phyloP scores from a whole-genome alignment of 2,329 filamentous ascomycete genomes.

The Aureobasidium sp. region DNA sequence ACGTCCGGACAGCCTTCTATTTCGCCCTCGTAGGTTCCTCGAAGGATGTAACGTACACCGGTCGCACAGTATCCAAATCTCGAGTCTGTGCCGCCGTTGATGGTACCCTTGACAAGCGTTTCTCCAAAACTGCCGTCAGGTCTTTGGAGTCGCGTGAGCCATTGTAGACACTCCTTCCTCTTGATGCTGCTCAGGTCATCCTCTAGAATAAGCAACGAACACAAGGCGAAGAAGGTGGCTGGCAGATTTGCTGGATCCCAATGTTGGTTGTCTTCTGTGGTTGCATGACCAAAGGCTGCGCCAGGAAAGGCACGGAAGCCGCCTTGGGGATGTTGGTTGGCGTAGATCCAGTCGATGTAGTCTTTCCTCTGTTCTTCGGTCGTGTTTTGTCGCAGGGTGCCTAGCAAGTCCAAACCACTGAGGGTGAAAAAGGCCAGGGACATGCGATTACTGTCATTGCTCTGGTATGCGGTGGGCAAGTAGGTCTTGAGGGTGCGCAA shows the following conservation, averaged over 20 bases:
- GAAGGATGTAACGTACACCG: slow-evolving; percentile 83
- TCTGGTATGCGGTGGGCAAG: slow-evolving; percentile 80
- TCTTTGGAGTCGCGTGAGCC: slow-evolving; percentile 82
- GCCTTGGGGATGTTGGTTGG: slow-evolving; percentile 84
- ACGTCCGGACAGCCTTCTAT: slow-evolving; percentile 74
- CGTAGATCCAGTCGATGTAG: slow-evolving; percentile 81
- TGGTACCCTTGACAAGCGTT: slow-evolving; percentile 64
- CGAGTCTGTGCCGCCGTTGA: slow-evolving; percentile 87
- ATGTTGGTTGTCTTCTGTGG: slow-evolving; percentile 56
- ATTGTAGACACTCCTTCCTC: slow-evolving; percentile 71
- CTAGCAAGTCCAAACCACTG: slow-evolving; percentile 85
- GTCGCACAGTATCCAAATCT: slow-evolving; percentile 90
- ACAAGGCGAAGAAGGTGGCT: slow-evolving; percentile 89
- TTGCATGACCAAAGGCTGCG: slow-evolving; percentile 60
- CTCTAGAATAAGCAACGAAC: slow-evolving; percentile 73
- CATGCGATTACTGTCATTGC: slow-evolving; percentile 92
- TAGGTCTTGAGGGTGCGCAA: slow-evolving; percentile 85
- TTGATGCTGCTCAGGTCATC: slow-evolving; percentile 71
- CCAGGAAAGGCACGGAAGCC: slow-evolving; percentile 90
- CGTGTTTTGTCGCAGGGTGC: slow-evolving; percentile 63
- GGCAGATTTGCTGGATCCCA: slow-evolving; percentile 87
- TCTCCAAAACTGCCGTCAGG: slow-evolving; percentile 94
- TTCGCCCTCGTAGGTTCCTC: slow-evolving; percentile 64
- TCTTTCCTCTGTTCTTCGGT: slow-evolving; percentile 58
- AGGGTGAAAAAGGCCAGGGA: slow-evolving; percentile 91